Evolutionary conservation across 1,139 yeast genomes (phyloP).

Genomic region (Diutina sp.): DNA sequence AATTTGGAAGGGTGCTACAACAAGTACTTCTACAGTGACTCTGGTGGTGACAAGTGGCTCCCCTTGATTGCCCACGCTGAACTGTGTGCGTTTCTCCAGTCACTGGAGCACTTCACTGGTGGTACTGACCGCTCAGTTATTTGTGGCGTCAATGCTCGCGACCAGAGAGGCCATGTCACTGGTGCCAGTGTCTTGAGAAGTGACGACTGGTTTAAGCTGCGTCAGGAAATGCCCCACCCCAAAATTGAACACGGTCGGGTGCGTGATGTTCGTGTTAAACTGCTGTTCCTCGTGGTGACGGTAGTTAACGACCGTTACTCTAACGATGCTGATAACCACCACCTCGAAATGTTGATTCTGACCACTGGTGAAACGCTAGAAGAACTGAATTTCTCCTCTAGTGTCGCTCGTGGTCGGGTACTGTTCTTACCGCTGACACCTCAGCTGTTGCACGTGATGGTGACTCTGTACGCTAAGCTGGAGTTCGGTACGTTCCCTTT

Average conservation of each 20-base stretch:
- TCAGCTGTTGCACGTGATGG: conserved; percentile 41
- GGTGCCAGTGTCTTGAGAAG: conserved; percentile 31
- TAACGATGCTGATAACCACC: conserved; percentile 16
- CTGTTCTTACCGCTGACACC: conserved; percentile 44
- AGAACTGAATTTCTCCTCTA: conserved; percentile 38
- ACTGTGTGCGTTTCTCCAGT: conserved; percentile 41
- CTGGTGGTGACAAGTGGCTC: conserved; percentile 31
- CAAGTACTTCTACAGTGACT: conserved; percentile 34
- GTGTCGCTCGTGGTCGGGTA: conserved; percentile 30
- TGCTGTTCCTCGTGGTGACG: conserved; percentile 40
- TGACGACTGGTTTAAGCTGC: conserved; percentile 40
- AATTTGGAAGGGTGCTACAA: conserved; percentile 20
- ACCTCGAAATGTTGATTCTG: conserved; percentile 40
- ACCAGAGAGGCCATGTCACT: conserved; percentile 30
- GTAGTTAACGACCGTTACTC: conserved; percentile 34
- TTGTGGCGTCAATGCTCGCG: conserved; percentile 25
- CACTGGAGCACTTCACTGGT: conserved; percentile 21
- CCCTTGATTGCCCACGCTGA: conserved; percentile 22
- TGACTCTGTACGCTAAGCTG: conserved; percentile 15
- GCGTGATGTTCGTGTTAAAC: conserved; percentile 34
- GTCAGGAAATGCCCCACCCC: conserved; percentile 10
- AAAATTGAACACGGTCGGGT: conserved; percentile 24
- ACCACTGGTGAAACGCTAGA: conserved; percentile 41
- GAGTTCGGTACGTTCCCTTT: conserved; percentile 11
- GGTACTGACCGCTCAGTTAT: conserved; percentile 33